Evolutionary conservation across 148 eudicot genomes (phyloP), one percentile per base, ranked within the genome.

Genomic region (Heliamphora exappendiculata): DNA sequence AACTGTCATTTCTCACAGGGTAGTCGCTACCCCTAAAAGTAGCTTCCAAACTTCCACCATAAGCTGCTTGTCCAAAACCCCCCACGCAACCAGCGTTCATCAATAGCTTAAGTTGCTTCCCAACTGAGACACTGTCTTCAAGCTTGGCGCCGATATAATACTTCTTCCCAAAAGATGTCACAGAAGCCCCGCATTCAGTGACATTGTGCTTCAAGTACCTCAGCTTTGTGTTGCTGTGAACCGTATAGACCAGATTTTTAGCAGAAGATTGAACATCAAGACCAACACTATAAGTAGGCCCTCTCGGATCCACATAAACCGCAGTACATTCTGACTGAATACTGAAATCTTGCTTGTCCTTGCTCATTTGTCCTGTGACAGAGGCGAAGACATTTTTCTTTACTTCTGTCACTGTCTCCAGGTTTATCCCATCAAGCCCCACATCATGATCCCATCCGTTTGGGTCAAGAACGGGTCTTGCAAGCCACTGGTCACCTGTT

Each of bases 381-480:
- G 87, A 83, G 41, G 88, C 84, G 10, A 82, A 70, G 19, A 90
- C 47, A 53, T 90, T 86, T 41, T 75, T 78, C 60, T 78, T 85
- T 26, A 88, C n/a, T 86, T 86, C 88, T 17, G 78, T 45, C 75
- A 88, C 71, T 28, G 83, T 82, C 81, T 96, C 98, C 31, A 96
- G 76, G 87, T 88, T 93, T 55, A 96, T 81, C 55, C 98, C 99
- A 50, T 96, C 99, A 74, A 93, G 90, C 29, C 99, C 93, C 67
- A 96, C 91, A 45, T 96, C 99, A 72, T 90, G 97, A 63, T 96
- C 99, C 99, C 99, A 96, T 73, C 98, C 98, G 36, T 89, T 89
- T 5, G 89, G 92, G 81, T 96, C 97, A 53, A 91, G 81, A 65
- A 93, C 98, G 0, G 99, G 99, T 67, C 98, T 88, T 65, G 92